A percentile compares a stretch with the other conserved stretches of the same genome.
Conservation (phyloP, 1,284 basidiomycete species). For the Meira miltonrushii region DNA sequence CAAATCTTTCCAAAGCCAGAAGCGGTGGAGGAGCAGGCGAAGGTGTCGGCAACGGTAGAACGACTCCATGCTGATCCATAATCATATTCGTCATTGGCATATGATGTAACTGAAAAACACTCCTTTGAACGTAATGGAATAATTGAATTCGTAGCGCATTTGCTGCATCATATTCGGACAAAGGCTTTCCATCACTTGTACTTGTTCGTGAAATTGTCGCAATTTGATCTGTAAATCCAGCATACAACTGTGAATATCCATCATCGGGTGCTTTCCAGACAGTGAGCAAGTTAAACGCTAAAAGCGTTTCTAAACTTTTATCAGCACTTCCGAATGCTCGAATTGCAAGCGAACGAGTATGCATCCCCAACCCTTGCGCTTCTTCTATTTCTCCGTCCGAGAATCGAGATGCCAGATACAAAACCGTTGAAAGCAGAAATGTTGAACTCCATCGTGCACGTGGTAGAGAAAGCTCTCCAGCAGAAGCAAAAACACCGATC, state of each 20-base stretch:
- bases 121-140: conserved; percentile 31
- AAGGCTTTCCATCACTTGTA: not conserved
- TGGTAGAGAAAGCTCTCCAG: no score
- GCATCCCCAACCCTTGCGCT: conserved; percentile 17
- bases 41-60: not conserved
- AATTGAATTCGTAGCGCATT: conserved; percentile 27
- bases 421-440: not conserved
- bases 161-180: conserved; percentile 15
- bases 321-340: conserved; percentile 25
- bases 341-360: conserved; percentile 23
- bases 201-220: conserved; percentile 9
- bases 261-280: conserved; percentile 35
- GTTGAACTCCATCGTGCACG: not conserved
- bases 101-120: conserved; percentile 29
- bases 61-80: conserved; percentile 19
- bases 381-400: conserved; percentile 13
- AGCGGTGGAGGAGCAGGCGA: not conserved
- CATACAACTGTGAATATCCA: conserved; percentile 27
- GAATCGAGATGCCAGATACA: conserved; percentile 24
- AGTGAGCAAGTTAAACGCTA: conserved; percentile 27
- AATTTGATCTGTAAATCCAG: conserved; percentile 23
- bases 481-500: conserved; percentile 2
- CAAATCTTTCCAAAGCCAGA: conserved; percentile 16
- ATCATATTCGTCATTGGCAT: conserved; percentile 28
- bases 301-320: conserved; percentile 23